Evolutionary conservation across 768 basidiomycete species (phyloP).

Genomic region (Dioszegia crocea): DNA sequence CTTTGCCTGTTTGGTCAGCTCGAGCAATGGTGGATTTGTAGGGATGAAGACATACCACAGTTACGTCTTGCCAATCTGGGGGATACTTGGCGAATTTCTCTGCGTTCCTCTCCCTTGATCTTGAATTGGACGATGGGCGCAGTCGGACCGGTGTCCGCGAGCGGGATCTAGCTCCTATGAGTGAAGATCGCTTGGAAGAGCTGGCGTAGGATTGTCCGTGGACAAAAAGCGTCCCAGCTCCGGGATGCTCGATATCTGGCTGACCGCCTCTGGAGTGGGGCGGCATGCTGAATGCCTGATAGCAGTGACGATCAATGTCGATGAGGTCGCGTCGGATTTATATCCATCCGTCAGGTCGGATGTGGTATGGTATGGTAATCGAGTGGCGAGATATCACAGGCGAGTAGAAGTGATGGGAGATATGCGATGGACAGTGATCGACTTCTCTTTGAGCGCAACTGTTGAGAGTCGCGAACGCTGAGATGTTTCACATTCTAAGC

Average conservation of each 20-base stretch:
- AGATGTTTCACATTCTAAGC: too few species aligned
- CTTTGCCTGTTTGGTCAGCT: not conserved
- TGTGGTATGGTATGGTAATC: too few species aligned
- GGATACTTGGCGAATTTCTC: constrained; percentile 1
- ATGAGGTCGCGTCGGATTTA: too few species aligned
- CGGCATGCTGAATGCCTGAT: not conserved
- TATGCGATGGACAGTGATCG: too few species aligned
- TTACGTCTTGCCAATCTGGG: constrained; percentile 19
- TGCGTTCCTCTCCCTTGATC: constrained; percentile 7
- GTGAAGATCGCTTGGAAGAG: not conserved
- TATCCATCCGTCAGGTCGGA: too few species aligned
- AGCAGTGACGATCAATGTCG: too few species aligned
- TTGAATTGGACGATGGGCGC: constrained; percentile 3
- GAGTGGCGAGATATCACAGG: too few species aligned
- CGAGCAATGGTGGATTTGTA: not conserved
- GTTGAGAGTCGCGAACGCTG: too few species aligned
- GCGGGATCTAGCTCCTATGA: not conserved
- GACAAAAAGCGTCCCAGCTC: constrained; percentile 34
- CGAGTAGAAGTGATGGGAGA: too few species aligned
- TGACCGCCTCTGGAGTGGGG: constrained; percentile 5
- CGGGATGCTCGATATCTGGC: constrained; percentile 25
- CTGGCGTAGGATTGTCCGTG: constrained; percentile 4
- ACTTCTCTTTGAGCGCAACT: too few species aligned
- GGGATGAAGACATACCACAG: constrained; percentile 17
- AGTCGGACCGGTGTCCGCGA: not conserved